These are phyloP conservation scores for Trichoderma erinaceum DNA, from an alignment of 495 filamentous ascomycete genomes.

Conservation along the genomic window DNA sequence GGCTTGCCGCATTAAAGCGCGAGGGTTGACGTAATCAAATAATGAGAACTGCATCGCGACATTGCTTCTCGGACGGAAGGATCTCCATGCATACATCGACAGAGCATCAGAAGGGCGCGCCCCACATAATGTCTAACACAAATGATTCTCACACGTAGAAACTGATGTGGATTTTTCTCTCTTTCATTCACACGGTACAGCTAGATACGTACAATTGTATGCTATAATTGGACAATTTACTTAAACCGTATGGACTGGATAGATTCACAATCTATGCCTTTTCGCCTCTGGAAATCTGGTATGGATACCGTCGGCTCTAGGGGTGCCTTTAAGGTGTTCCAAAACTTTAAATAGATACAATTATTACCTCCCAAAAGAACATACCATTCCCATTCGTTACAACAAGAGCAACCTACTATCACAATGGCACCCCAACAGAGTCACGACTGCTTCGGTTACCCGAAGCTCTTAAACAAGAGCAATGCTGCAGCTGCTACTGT, in stretches of 20 bases:
- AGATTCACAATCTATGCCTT: too few species aligned
- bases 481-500: not conserved
- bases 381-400: not conserved
- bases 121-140: not conserved
- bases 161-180: not conserved
- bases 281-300: too few species aligned
- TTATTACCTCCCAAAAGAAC: not conserved
- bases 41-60: not conserved
- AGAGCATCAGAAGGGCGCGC: not conserved
- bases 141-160: not conserved
- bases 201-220: too few species aligned
- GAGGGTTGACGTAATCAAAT: not conserved
- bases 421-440: not conserved
- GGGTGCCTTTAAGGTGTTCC: too few species aligned
- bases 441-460: not conserved
- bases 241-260: too few species aligned
- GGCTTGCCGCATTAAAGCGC: not conserved
- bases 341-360: not conserved
- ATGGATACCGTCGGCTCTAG: too few species aligned
- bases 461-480: not conserved
- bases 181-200: too few species aligned
- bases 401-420: not conserved
- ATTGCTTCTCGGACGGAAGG: not conserved
- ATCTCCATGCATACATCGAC: not conserved
- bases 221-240: too few species aligned